Evolutionary conservation across 345 rosid species (phyloP), one percentile per base, ranked within the genome.

Genomic region (Microcos paniculata): DNA sequence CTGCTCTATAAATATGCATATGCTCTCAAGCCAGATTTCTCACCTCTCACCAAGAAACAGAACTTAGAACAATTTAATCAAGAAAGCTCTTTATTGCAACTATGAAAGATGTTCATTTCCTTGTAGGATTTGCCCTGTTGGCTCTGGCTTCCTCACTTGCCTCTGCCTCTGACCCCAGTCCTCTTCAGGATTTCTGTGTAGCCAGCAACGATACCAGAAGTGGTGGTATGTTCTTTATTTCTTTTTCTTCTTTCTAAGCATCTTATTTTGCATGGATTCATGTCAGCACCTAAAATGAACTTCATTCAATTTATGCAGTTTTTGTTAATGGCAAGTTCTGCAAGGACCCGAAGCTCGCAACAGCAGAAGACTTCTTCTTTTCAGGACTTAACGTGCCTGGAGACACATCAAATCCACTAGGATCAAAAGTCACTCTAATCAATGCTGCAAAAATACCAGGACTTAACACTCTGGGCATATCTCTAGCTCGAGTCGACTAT

Each of bases 141-240:
- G 74, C 82, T 57, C 4, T 78, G 68, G 77, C 61, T 21, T 45
- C 52, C 23, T 52, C 62, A 4, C 56, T 67, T 56, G 73, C 62
- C 64, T 48, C 70, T 1, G 80, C 85, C 33, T 76, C 55, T 21
- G 82, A 82, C 61, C 85, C 82, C 0, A 45, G 52, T 23, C 78
- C 85, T 55, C 80, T 82, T 48, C 85, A 82, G 38, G 80, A 82
- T 57, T 76, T 79, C 68, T 82, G 85, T 35, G 82, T 82, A 3
- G 85, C 73, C 30, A 56, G 62, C 23, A 0, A 76, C 21, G 81
- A 81, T 11, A 1, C 49, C 52, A 42, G 21, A 13, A 13, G 4
- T 42, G 70, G 70, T 40, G 52, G 52, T 65, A 65, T 19, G 70
- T 61, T 63, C 45, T 31, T 40, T 38, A 7, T 4, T 33, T 63